Conservation (phyloP, 1,139 yeast genomes). For the Geotrichum europaeum region DNA sequence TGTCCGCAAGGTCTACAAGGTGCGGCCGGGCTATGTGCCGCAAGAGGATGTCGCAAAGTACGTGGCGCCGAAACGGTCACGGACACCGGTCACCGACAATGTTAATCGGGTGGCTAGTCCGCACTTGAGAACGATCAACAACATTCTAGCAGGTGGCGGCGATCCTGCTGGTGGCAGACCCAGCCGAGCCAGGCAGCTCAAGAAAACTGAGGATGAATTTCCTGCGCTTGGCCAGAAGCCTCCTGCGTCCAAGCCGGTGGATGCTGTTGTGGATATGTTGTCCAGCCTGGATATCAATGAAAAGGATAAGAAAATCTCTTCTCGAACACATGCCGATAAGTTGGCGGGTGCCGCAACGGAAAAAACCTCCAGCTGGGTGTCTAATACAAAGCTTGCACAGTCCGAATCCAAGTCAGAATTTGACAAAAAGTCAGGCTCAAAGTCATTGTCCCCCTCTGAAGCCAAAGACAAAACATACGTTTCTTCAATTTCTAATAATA, state of each 20-base stretch:
- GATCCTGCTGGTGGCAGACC: background rate
- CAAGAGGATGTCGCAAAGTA: constrained; percentile 36
- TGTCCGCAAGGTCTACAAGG: constrained; percentile 32
- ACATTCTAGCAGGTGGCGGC: background rate
- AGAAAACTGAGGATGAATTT: background rate
- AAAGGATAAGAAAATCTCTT: background rate
- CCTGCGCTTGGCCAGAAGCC: background rate
- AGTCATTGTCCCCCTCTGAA: background rate
- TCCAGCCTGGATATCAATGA: background rate
- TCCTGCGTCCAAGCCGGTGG: background rate
- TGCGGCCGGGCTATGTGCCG: constrained; percentile 39
- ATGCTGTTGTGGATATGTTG: background rate
- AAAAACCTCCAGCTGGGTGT: background rate
- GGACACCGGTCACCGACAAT: constrained; percentile 19
- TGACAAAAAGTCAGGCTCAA: background rate
- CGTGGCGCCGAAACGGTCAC: constrained; percentile 14
- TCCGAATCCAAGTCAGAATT: background rate
- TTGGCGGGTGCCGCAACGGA: background rate
- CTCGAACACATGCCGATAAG: no score
- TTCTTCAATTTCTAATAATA: background rate
- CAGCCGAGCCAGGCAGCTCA: background rate
- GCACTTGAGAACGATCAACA: constrained; percentile 5
- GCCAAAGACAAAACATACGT: background rate
- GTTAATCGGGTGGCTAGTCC: constrained; percentile 4
- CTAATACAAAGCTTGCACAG: background rate